Base-by-base conservation (phyloP, 164 flowering plant genomes). In the Protea cynaroides region DNA sequence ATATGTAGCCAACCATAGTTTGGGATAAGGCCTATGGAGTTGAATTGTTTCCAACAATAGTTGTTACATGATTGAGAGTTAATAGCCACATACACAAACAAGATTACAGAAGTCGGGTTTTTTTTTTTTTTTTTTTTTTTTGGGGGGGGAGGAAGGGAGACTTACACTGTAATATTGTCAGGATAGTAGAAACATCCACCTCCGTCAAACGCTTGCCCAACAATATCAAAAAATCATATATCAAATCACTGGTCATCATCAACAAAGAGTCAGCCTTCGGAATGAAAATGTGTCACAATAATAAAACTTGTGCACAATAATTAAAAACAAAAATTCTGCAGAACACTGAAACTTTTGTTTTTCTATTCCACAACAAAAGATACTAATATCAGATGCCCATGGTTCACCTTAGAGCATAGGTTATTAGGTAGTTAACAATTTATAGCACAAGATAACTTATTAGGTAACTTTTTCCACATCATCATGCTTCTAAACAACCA, bases 81-180 rank as follows among this genome's bases (percentile, higher is more conserved):
- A 44, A 44, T 44, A 11, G 17, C 49, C 4, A 24, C 25, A 23
- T 13, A 4, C 52, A 13, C 13, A 60, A 52, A 37, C 29, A 38
- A n/a, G 25, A 50, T 44, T 21, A 61, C 54, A 24, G 21, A 29
- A 36, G 9, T 40, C 36, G n/a, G n/a, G n/a, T n/a, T n/a, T n/a
- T n/a, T n/a, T n/a, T n/a, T n/a, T n/a, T n/a, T n/a, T n/a, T n/a
- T n/a, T n/a, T n/a, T n/a, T n/a, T n/a, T n/a, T n/a, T n/a, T n/a
- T n/a, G n/a, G n/a, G 17, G 17, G 29, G 14, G 55, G 56, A 15
- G 60, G 5, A 24, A 61, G 55, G 36, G 61, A 65, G 23, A 49
- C 96, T 82, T 81, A 92, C 99, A 83, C 55, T 88, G 80, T 67
- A 95, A 74, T 69, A 92, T 69, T 62, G 92, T 87, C 81, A 90